Evolutionary conservation across 1,284 basidiomycete species (phyloP), one percentile per base, ranked within the genome.

Genomic region (Erythrobasidium hasegawianum): DNA sequence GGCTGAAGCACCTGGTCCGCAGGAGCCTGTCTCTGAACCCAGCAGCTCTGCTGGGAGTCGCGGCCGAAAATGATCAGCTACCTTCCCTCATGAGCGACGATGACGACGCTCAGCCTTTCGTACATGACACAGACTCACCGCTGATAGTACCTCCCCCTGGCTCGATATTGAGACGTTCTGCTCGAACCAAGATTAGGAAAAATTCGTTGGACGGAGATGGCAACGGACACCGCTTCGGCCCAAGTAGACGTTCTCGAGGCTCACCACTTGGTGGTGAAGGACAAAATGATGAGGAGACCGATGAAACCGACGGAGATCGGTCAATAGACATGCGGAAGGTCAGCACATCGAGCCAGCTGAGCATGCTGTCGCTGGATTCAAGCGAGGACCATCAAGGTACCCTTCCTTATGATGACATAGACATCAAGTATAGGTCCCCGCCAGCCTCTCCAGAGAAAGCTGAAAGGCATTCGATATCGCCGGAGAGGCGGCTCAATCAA

Each of bases 121-220:
- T 53, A 11, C 59, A 60, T 67, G 68, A 68, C 20, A 73, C 86
- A 1, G 92, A 97, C 77, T 83, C 84, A 24, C 94, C 93, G 26
- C 88, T 96, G 72, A 88, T 96, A 67, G 85, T 93, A 4, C 90
- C 89, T 38, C 86, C 87, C 53, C 90, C 90, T 1, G 89, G 89
- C 13, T 87, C 88, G 76, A 92, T 94, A 72, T 82, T 98, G 13
- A 89, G 92, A 29, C 87, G 95, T 52, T 86, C 91, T 11, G 92
- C 91, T 8, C 86, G 94, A 20, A 98, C 95, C 2, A 94, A 93
- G 81, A 96, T 97, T 74, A 86, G 95, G 62, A 98, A 97, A 79
- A 81, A 86, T n/a, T 84, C 85, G 13, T 76, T 87, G 22, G 81
- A 83, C 10, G 88, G 87, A 20, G 90, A 88, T 75, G 87, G 85